Evolutionary conservation across 1,139 yeast genomes (phyloP), one percentile per base, ranked within the genome.

Genomic region (Debaryomycetaceae sp.): DNA sequence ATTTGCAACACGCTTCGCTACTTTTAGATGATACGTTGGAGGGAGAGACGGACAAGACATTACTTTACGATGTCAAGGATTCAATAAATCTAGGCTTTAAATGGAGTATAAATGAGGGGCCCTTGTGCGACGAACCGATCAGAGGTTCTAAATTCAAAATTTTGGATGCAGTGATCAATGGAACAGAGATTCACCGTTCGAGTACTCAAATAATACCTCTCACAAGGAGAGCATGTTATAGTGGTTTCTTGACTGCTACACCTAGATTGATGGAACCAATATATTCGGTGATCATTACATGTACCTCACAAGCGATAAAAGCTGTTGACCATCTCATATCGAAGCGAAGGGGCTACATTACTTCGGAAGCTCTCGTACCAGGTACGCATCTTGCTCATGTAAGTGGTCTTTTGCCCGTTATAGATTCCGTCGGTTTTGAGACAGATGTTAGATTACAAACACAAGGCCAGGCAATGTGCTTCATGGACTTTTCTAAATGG

Each of bases 371-470:
- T 2, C 83, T 89, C 5, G 78, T 93, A 35, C 82, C 84, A 1
- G 97, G 91, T 0, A 84, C 98, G 0, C 87, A 81, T 6, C 66
- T 91, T 33, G 80, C 75, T 56, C 73, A 71, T 46, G 69, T 89
- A 3, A 68, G 68, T 43, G 97, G 95, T 0, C 66, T 64, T 41
- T 65, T 95, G 4, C 99, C 99, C 0, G 95, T 88, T 0, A 87
- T 93, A 43, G 99, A 95, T 53, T 84, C 97, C 0, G 70, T 85
- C 46, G 99, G 99, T 0, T 73, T 95, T 41, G 97, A 88, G 59
- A 82, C 96, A 0, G 99, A 93, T 57, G 66, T 93, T 34, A 68
- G 96, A 49, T 66, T 89, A 20, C 80, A 84, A 22, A 81, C 96
- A 0, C 83, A 81, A 49, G 97, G 97, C 5, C 84, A 80, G 53